Base-by-base conservation (phyloP, 192 early-diverging fungal species). In the Linnemannia schmuckeri region DNA sequence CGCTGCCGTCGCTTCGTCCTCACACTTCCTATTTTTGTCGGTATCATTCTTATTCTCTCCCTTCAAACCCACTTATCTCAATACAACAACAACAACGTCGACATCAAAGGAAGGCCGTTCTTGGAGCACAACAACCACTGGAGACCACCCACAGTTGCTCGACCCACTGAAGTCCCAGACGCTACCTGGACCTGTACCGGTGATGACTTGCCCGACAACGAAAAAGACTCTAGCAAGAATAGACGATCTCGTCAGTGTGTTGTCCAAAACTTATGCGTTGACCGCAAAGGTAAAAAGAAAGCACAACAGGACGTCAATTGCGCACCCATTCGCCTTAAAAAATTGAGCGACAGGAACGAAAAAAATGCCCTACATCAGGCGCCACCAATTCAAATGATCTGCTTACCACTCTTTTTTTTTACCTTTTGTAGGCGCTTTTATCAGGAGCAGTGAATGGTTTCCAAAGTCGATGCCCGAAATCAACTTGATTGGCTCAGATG, bases 401-500 rank as follows among this genome's bases (percentile, higher is more conserved):
- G 22, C 30, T 12, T 57, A n/a, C 5, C 42, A 57, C 24, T 22
- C 17, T 18, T 4, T 54, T 54, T 54, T 54, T 54, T 4, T 18
- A 15, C 13, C 52, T 54, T 54, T 54, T 22, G 13, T 74, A 74
- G 72, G 72, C 41, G 72, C 46, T 4, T 76, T 76, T 38, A 63
- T 76, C 38, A 52, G 54, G 30, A 74, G 73, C 73, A 74, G 15
- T 24, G 4, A 33, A 9, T 54, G 46, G 9, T 35, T 57, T 4
- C 52, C 15, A 5, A 22, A 44, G 42, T 44, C 55, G 27, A 3
- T 77, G 3, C 75, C 75, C 3, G 41, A 46, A 27, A 57, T 77
- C 3, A 82, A 82, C 37, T 46, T 82, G 47, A 70, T 76, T n/a
- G 69, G 61, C 15, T 0, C 80, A n/a, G 73, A 76, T 24, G 33